A percentile compares a stretch with the other conserved stretches of the same genome.
Conservation (phyloP, 1,139 yeast species). For the Yamadazyma blattariae region DNA sequence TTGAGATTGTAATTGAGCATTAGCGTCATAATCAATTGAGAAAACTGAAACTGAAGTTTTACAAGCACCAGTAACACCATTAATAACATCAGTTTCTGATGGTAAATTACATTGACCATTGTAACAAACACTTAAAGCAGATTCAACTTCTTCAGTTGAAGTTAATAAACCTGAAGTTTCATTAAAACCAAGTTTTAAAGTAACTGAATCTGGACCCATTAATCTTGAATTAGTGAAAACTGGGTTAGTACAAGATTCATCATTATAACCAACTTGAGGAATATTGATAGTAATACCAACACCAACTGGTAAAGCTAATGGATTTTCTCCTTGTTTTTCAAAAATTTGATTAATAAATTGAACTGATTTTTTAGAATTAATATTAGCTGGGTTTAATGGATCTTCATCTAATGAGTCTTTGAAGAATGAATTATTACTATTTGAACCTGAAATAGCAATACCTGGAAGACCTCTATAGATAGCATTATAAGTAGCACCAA, state of each 20-base stretch:
- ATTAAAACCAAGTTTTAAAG: conserved; percentile 30
- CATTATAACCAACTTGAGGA: conserved; percentile 37
- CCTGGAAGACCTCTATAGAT: conserved; percentile 44
- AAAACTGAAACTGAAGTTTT: conserved; percentile 36
- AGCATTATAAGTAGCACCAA: conserved; percentile 44
- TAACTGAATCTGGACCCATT: conserved; percentile 29
- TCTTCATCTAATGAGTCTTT: conserved; percentile 35
- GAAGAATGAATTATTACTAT: conserved; percentile 41
- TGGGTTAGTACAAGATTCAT: conserved; percentile 33
- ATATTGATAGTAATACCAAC: conserved; percentile 42
- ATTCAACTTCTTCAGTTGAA: conserved; percentile 10
- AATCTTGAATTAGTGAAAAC: conserved; percentile 35
- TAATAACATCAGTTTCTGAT: conserved; percentile 28
- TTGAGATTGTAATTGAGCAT: conserved; percentile 14
- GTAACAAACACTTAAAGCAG: conserved; percentile 24
- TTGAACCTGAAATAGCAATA: conserved; percentile 45
- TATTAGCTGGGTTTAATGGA: conserved; percentile 32
- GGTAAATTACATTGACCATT: conserved; percentile 38
- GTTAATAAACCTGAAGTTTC: conserved; percentile 24
- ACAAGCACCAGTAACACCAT: conserved; percentile 20
- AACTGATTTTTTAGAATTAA: conserved; percentile 30
- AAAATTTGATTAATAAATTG: conserved; percentile 33
- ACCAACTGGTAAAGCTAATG: conserved; percentile 35
- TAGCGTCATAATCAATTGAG: conserved; percentile 43
- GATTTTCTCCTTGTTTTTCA: conserved; percentile 27